Base-by-base conservation (phyloP, 78 protist species). In the Tieghemostelium lacteum region DNA sequence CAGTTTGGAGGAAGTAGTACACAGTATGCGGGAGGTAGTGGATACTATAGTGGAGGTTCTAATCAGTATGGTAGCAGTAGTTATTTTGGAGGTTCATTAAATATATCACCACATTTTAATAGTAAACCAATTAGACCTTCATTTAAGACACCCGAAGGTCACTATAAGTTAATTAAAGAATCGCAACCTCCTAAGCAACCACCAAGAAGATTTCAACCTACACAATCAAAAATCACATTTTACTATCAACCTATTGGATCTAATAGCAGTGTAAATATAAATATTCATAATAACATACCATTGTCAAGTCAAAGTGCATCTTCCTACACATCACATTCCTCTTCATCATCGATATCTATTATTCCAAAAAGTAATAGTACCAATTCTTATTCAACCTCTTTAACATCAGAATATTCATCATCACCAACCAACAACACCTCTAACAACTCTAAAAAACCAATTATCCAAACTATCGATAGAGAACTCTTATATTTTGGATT, bases 61-160 rank as follows among this genome's bases (percentile, higher is more conserved):
- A n/a, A n/a, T n/a, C n/a, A n/a, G n/a, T n/a, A n/a, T n/a, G n/a
- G n/a, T n/a, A n/a, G n/a, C n/a, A n/a, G n/a, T n/a, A n/a, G n/a
- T n/a, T n/a, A n/a, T n/a, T n/a, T n/a, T n/a, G n/a, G n/a, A n/a
- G n/a, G n/a, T n/a, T n/a, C n/a, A n/a, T n/a, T n/a, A n/a, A n/a
- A n/a, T n/a, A n/a, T n/a, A n/a, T n/a, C n/a, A n/a, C n/a, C n/a
- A n/a, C n/a, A n/a, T n/a, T n/a, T n/a, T n/a, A n/a, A 64, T 33
- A 31, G 64, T 2, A 77, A 78, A 70, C 73, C 91, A 10, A 69
- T 83, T 54, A 83, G 72, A 83, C 91, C 91, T 22, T 83, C 63
- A 26, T 83, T 69, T 31, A 69, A 69, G 24, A 58, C 91, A 28
- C 26, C 42, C 1, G 91, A 83, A 17, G 91, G 91, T n/a, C 39